These are phyloP conservation scores for Skeletonema marinoi DNA, from an alignment of 108 stramenopile genomes.

Conservation along the genomic window DNA sequence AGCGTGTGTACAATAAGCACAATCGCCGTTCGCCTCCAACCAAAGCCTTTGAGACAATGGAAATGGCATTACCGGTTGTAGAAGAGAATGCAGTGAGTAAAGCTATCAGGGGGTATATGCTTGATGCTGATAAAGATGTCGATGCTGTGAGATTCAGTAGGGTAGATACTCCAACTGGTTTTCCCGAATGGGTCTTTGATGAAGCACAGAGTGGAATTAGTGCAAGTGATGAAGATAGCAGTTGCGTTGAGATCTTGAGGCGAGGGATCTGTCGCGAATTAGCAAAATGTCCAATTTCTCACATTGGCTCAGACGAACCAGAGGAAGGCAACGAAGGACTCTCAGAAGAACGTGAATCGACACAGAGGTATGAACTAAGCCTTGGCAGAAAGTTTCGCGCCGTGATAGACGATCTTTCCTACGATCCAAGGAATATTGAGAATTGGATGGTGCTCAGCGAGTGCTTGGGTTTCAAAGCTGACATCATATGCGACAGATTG, in stretches of 20 bases:
- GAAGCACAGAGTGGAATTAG: not conserved
- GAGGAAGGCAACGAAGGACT: conserved; percentile 45
- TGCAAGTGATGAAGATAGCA: not conserved
- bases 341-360: conserved; percentile 52
- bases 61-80: conserved; percentile 55
- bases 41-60: conserved; percentile 65
- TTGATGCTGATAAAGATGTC: conserved; percentile 42
- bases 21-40: conserved; percentile 68
- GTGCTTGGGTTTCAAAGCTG: conserved; percentile 70
- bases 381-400: conserved; percentile 74
- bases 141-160: not conserved
- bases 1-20: conserved; percentile 59
- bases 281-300: conserved; percentile 62
- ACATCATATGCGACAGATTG: conserved; percentile 75
- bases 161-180: conserved; percentile 15
- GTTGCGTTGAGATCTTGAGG: conserved; percentile 42
- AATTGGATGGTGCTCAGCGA: conserved; percentile 77
- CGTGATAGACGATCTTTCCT: conserved; percentile 74
- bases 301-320: conserved; percentile 28
- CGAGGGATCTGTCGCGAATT: conserved; percentile 61
- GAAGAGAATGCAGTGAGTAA: conserved; percentile 53
- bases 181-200: conserved; percentile 51
- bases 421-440: conserved; percentile 58
- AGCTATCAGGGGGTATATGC: conserved; percentile 59
- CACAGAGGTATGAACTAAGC: conserved; percentile 61